Conservation (phyloP, 305 asterid genomes). For the Salvia sclarea region DNA sequence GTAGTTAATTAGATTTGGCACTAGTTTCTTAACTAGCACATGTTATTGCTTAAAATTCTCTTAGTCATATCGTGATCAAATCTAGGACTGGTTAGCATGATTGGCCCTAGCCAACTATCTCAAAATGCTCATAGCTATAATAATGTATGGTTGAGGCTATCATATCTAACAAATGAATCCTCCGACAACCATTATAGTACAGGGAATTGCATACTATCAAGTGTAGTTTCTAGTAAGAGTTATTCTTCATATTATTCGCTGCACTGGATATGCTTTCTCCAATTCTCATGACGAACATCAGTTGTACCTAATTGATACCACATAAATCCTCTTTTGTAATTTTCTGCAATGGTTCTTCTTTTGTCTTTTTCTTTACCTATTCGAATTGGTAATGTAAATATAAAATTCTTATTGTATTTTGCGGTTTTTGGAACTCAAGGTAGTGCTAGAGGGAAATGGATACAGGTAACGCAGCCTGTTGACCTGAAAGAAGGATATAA, state of each 20-base stretch:
- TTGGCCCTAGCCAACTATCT: background rate
- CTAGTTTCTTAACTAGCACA: background rate
- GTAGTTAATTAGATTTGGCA: background rate
- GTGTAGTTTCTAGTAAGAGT: conserved; percentile 2
- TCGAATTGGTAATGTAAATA: conserved; percentile 16
- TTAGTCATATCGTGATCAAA: background rate
- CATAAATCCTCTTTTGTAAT: conserved; percentile 3
- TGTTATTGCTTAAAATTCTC: background rate
- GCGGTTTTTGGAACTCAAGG: conserved; percentile 48
- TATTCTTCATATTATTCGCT: conserved; percentile 16
- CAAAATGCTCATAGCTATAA: conserved; percentile 4
- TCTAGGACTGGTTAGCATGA: conserved; percentile 4
- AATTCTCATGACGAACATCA: conserved; percentile 2
- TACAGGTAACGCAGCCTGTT: conserved; percentile 71
- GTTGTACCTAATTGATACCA: conserved; percentile 13
- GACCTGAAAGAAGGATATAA: conserved; percentile 71
- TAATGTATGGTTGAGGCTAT: no score
- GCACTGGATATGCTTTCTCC: conserved; percentile 5
- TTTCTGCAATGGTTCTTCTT: conserved; percentile 24
- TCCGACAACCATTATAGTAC: background rate
- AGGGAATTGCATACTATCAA: no score
- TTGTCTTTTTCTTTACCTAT: background rate
- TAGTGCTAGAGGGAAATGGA: conserved; percentile 79
- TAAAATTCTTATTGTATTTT: conserved; percentile 13
- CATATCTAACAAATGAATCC: no score